These are phyloP conservation scores for Vigna angularis DNA, from an alignment of 306 rosid genomes.

Conservation along the genomic window DNA sequence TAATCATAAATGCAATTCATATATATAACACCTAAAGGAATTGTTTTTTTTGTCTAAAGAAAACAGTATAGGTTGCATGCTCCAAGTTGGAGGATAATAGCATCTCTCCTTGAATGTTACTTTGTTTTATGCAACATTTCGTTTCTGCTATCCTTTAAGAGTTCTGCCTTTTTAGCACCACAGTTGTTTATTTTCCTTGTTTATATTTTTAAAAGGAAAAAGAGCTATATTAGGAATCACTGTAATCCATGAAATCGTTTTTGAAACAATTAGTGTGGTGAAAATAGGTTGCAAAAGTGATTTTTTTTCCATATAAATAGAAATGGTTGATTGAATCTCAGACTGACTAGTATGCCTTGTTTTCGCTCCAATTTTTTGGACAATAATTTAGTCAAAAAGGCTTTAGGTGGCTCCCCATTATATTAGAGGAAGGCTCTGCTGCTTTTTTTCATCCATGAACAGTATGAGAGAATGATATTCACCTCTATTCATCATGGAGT, in stretches of 20 bases:
- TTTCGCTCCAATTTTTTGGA: slow-evolving; percentile 24
- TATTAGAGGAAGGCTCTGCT: not conserved
- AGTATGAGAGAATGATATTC: slow-evolving; percentile 2
- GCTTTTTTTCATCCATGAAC: not conserved
- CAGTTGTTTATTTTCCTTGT: slow-evolving; percentile 28
- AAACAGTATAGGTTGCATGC: not conserved
- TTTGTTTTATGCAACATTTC: not conserved
- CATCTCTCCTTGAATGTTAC: not conserved
- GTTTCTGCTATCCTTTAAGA: not conserved
- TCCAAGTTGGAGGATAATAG: not conserved
- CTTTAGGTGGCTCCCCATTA: not conserved
- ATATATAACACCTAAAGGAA: not conserved
- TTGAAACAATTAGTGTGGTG: slow-evolving; percentile 16
- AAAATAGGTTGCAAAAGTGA: slow-evolving; percentile 13
- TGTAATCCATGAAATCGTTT: slow-evolving; percentile 6
- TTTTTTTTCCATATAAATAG: not conserved
- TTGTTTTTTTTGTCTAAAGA: not conserved
- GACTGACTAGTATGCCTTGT: not conserved
- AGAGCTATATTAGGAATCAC: not conserved
- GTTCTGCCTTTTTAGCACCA: not conserved
- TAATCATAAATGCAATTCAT: not conserved
- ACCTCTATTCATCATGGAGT: not conserved
- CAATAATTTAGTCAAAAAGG: not conserved
- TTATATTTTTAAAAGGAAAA: not conserved
- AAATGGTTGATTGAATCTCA: slow-evolving; percentile 11